Evolutionary conservation across 768 basidiomycete genomes (phyloP), one percentile per base, ranked within the genome.

Genomic region (Tephrocybe rancida): DNA sequence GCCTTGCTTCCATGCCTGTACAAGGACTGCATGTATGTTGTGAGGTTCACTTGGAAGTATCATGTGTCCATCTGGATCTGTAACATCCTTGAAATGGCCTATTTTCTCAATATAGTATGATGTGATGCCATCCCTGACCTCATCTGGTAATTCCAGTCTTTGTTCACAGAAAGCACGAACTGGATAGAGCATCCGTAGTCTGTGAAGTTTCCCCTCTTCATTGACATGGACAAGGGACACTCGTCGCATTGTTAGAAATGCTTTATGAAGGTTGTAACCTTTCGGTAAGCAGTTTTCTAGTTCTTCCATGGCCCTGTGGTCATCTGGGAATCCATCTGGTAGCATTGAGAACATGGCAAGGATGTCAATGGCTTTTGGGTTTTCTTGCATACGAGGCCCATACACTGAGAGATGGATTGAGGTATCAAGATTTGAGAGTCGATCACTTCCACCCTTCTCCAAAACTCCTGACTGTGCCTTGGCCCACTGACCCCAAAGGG

Each of bases 301-400:
- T 22, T 30, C 27, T 30, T 32, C 19, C 11, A 5, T 4, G 43
- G 16, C 13, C 10, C 10, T 45, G 5, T 30, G 7, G 29, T 30
- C 13, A 30, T 30, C 29, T 30, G 29, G 29, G 29, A 30, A 30
- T 30, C 59, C 63, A 38, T 61, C 60, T 19, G 63, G 63, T 16
- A 64, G 59, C 19, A 64, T 34, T 1, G 63, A 59, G n/a, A 64
- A 22, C 13, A 61, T 54, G n/a, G 54, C 61, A 5, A 64, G 58
- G 19, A 64, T 48, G 38, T 50, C 24, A 27, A 44, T 8, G 5
- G 25, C 5, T 24, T 18, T 44, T 3, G 22, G 43, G 5, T 61
- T 56, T 30, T 54, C 56, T 13, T 21, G 38, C 63, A 64, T 61
- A 24, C 55, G 54, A n/a, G 60, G 43, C 43, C 43, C 43, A 44